phyloP scores from a whole-genome alignment of 768 basidiomycete species.

The Pisolithus sp. region DNA sequence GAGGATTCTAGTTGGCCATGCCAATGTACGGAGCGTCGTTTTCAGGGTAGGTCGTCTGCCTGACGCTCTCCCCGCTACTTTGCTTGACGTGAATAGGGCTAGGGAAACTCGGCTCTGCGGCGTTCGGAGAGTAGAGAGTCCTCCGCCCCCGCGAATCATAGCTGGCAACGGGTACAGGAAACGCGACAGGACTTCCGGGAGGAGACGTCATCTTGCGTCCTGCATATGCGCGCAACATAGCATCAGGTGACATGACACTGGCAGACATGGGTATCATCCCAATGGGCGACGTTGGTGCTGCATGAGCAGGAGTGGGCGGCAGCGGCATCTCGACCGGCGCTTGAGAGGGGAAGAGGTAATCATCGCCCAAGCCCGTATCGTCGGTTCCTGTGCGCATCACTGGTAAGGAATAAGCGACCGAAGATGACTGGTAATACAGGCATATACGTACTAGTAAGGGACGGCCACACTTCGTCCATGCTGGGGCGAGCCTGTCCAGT shows the following conservation, averaged over 20 bases:
- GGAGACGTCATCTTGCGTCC: constrained; percentile 34
- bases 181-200: constrained; percentile 24
- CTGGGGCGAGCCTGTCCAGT: constrained; percentile 29
- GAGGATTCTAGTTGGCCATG: not conserved
- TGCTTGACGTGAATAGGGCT: constrained; percentile 1
- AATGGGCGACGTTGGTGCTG: constrained; percentile 30
- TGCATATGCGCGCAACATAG: constrained; percentile 71
- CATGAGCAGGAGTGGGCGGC: constrained; percentile 29
- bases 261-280: constrained; percentile 38
- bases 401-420: constrained; percentile 20
- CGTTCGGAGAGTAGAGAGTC: constrained; percentile 21
- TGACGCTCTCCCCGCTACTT: constrained; percentile 1
- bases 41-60: not conserved
- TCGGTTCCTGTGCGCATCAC: constrained; percentile 66
- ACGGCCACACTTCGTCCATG: constrained; percentile 60
- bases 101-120: constrained; percentile 5
- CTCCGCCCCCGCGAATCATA: constrained; percentile 23
- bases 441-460: constrained; percentile 49
- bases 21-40: too few relatives aligned
- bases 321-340: constrained; percentile 22
- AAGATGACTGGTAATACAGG: not conserved
- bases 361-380: constrained; percentile 24
- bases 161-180: constrained; percentile 21
- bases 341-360: constrained; percentile 41
- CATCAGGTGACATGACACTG: constrained; percentile 56